Evolutionary conservation across 257 asterid genomes (phyloP), one percentile per base, ranked within the genome.

Genomic region (Nicotiana sylvestris): DNA sequence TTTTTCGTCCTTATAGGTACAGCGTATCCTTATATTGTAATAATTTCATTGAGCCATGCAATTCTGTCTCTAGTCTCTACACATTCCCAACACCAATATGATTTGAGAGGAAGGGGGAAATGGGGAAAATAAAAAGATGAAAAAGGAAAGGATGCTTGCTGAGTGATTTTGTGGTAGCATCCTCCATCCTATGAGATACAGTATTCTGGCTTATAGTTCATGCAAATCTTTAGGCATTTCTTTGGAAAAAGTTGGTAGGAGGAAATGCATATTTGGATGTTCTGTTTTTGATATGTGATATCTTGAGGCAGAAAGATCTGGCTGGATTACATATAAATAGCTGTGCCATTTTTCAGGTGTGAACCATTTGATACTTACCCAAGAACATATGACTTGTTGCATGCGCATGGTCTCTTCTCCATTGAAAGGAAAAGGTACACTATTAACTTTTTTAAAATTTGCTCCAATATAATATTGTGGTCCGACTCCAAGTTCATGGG

Each of bases 371-470:
- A 91, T 77, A 91, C 93, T 33, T 91, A 91, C 83, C 93, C 95
- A 13, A 90, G 92, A 87, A 90, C 93, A 9, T 94, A 93, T 30
- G 97, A 94, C 86, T 86, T 94, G 51, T 85, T 94, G 86, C 98
- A 94, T 78, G 93, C 95, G 51, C 88, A 93, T 58, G 91, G 90
- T 70, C 93, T 93, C 80, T 89, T 93, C 87, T 90, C 94, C 39
- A 39, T 84, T 57, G 97, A 93, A 81, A 87, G 70, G 51, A 93
- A 87, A 87, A 43, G 51, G 89, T 95, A 92, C 90, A 87, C 62
- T 83, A 5, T 15, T 17, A 51, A 51, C 80, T 46, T 57, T 77
- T 30, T 13, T 49, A n/a, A 43, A 3, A 53, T 53, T 53, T 53
- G 51, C 58, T 53, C 58, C 58, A 53, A 13, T 53, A 53, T 13